Conservation (phyloP, 108 stramenopile genomes). For the Nitzschia palea region DNA sequence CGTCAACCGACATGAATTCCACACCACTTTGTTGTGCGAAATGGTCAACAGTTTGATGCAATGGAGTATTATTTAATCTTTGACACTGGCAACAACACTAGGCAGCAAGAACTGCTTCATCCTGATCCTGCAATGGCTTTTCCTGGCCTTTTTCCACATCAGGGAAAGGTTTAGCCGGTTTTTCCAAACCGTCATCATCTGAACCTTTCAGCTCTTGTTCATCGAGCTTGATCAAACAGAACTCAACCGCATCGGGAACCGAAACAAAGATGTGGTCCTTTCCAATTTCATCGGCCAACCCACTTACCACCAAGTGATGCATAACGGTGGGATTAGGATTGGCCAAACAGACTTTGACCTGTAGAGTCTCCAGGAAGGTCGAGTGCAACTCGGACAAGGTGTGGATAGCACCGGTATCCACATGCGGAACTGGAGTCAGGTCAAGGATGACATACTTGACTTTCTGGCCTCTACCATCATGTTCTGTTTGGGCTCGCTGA, state of each 20-base stretch:
- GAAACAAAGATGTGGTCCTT: conserved; percentile 35
- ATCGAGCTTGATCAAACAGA: conserved; percentile 36
- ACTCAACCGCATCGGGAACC: conserved; percentile 40
- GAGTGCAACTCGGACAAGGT: conserved; percentile 36
- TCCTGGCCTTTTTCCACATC: too few relatives aligned
- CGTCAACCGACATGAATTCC: too few relatives aligned
- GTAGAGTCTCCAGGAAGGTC: conserved; percentile 1
- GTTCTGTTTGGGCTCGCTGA: conserved; percentile 1
- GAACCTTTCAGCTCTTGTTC: not conserved
- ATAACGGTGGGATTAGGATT: conserved; percentile 36
- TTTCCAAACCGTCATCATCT: too few relatives aligned
- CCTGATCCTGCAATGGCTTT: too few relatives aligned
- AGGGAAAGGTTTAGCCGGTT: too few relatives aligned
- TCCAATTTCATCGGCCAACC: conserved; percentile 30
- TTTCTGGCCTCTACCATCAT: not conserved
- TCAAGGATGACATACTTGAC: conserved; percentile 46
- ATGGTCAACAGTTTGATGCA: too few relatives aligned
- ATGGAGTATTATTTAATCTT: too few relatives aligned
- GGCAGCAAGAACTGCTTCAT: too few relatives aligned
- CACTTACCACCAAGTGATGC: conserved; percentile 24
- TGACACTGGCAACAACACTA: too few relatives aligned
- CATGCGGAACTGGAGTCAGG: conserved; percentile 33
- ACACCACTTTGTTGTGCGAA: too few relatives aligned
- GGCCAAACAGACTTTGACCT: conserved; percentile 35
- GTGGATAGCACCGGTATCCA: conserved; percentile 53